These are phyloP conservation scores for Colletotrichum sp. DNA, from an alignment of 2,329 filamentous ascomycete genomes.

Conservation along the genomic window DNA sequence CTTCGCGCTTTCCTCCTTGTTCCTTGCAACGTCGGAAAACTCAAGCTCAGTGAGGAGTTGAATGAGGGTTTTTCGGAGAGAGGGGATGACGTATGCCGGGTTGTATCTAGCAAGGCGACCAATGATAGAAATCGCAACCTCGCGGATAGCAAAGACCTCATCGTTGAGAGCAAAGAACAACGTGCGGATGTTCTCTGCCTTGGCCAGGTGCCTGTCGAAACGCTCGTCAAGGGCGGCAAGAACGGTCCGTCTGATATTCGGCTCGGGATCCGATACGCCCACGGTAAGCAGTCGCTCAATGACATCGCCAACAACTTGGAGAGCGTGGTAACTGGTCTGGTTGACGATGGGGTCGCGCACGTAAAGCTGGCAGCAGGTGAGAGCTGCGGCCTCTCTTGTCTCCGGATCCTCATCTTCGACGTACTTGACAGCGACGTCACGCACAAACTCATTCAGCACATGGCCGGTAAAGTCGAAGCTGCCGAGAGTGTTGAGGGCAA, in stretches of 20 bases:
- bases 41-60: slow-evolving; percentile 96
- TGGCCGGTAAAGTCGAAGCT: slow-evolving; percentile 96
- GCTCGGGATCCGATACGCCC: slow-evolving; percentile 88
- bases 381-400: slow-evolving; percentile 89
- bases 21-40: slow-evolving; percentile 90
- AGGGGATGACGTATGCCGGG: slow-evolving; percentile 96
- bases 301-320: slow-evolving; percentile 96
- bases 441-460: slow-evolving; percentile 96
- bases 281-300: slow-evolving; percentile 96
- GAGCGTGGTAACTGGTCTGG: slow-evolving; percentile 95
- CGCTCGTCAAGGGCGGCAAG: slow-evolving; percentile 88
- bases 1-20: slow-evolving; percentile 96
- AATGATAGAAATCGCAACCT: slow-evolving; percentile 95
- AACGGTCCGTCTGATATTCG: slow-evolving; percentile 87
- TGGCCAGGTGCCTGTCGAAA: slow-evolving; percentile 95
- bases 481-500: slow-evolving; percentile 93
- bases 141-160: slow-evolving; percentile 88
- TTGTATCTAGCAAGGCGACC: slow-evolving; percentile 90
- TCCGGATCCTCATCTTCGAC: slow-evolving; percentile 95
- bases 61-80: slow-evolving; percentile 90
- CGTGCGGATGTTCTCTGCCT: slow-evolving; percentile 95
- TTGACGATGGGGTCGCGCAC: slow-evolving; percentile 97
- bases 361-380: slow-evolving; percentile 98
- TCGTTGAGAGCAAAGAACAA: slow-evolving; percentile 96
- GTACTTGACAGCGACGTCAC: slow-evolving; percentile 97